Base-by-base conservation (phyloP, 1,284 basidiomycete species). In the Puccinia coronata region DNA sequence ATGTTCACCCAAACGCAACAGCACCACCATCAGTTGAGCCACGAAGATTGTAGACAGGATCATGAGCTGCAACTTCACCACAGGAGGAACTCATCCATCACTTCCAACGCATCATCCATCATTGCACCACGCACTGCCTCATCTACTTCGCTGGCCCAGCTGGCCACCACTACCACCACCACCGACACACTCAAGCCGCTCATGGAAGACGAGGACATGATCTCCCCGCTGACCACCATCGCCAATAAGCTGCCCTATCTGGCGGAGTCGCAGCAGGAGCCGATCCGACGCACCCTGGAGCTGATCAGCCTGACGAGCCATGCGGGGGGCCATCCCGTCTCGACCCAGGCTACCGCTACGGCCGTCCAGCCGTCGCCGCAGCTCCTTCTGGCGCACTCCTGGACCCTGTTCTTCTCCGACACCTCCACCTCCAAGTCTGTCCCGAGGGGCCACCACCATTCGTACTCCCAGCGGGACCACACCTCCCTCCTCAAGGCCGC, bases 361-460 rank as follows among this genome's bases (percentile, higher is more conserved):
- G 5, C 47, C 41, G 4, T 16, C 25, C 47, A 55, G 51, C n/a
- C 49, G 5, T 31, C 53, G 31, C 23, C 51, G 43, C 57, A 63
- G 4, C 57, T 49, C 2, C 49, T n/a, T n/a, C n/a, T 76, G 9
- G 73, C 73, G 0, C 59, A 65, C 39, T 76, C 73, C 20, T 80
- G 77, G 77, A 70, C 65, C 25, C 55, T 80, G 28, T 80, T 80
- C 55, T 80, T 80, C 57, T 80, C 77, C 20, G 77, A 80, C 41
- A 70, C 77, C 53, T 80, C 65, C 28, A 43, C 11, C 36, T 78
- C 77, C 53, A 80, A 80, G 51, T 51, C 63, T 23, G 61, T 55
- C 36, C 14, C 41, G 16, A 28, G 77, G 14, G 34, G 51, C 0
- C 55, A 80, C 70, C 49, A 79, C 41, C 61, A 70, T 55, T 57